Evolutionary conservation across 305 asterid species (phyloP), one percentile per base, ranked within the genome.

Genomic region (Fraxinus nigra): DNA sequence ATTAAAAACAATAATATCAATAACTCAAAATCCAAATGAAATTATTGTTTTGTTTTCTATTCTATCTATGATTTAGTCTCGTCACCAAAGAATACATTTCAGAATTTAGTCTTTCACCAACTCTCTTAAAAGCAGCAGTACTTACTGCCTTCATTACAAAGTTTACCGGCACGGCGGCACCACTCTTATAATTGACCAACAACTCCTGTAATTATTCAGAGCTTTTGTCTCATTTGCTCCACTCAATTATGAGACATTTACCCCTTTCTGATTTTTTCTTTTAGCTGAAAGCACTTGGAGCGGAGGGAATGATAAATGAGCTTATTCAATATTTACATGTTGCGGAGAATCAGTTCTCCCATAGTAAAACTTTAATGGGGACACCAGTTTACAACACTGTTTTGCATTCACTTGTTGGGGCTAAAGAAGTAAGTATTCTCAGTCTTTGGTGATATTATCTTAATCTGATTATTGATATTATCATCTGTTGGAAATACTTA

Each of bases 391-490:
- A 94, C 75, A 90, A 92, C 82, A 81, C 85, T 65, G 94, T 89
- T 77, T 84, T 95, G 92, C 96, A 92, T 85, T 87, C 92, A 26
- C 95, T 95, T 80, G 90, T 92, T 69, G 89, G 90, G 82, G 97
- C 94, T 81, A 88, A 88, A 86, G 93, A 92, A 83, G 98, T 94
- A 89, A 84, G 89, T 83, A 75, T 72, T 80, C 32, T 43, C 84
- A 65, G 48, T 61, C 75, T 48, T 56, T 73, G 72, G 76, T 84
- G 80, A 56, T 67, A 54, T 79, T 81, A 54, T 28, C 46, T 87
- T 78, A 35, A 73, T 65, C 59, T 80, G 22, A 24, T 10, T 24
- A 65, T 48, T 54, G 20, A 40, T 46, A 76, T 40, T 84, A 5
- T 82, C 77, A 13, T 38, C 34, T 56, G 40, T 56, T 54, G 74